These are phyloP conservation scores for Paramecium caudatum DNA, from an alignment of 73 alveolate genomes.

Conservation along the genomic window DNA sequence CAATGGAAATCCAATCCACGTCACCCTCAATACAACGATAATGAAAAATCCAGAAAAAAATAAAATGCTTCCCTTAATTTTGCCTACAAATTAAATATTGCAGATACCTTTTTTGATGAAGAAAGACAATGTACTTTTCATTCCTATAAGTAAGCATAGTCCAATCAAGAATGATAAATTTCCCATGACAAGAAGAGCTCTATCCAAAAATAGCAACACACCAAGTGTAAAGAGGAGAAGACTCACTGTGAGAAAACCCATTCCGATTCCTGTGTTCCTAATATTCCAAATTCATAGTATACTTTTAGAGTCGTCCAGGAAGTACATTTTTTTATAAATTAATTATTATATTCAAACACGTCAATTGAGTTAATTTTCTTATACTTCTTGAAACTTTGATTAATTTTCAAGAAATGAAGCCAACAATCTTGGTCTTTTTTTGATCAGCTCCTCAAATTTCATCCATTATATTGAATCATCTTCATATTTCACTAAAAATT, in stretches of 20 bases:
- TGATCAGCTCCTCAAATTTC: too few species aligned
- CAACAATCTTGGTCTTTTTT: too few species aligned
- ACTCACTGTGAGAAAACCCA: conserved; percentile 63
- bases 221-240: conserved; percentile 14
- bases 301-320: conserved; percentile 63
- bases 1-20: conserved; percentile 67
- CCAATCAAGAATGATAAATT: conserved; percentile 55
- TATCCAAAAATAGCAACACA: conserved; percentile 8
- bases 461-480: too few species aligned
- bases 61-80: conserved; percentile 34
- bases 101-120: conserved; percentile 39
- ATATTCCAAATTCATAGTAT: conserved; percentile 18
- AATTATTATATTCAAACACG: conserved; percentile 27
- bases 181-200: conserved; percentile 44
- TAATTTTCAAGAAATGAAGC: too few species aligned
- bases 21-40: conserved; percentile 38
- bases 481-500: too few species aligned
- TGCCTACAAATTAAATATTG: neutral
- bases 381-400: neutral
- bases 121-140: conserved; percentile 25
- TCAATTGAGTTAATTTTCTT: neutral
- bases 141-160: conserved; percentile 24
- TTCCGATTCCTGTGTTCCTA: conserved; percentile 50
- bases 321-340: conserved; percentile 16
- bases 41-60: conserved; percentile 34